Evolutionary conservation across 2,329 filamentous ascomycete genomes (phyloP), one percentile per base, ranked within the genome.

Genomic region (Pezicula carpinea): DNA sequence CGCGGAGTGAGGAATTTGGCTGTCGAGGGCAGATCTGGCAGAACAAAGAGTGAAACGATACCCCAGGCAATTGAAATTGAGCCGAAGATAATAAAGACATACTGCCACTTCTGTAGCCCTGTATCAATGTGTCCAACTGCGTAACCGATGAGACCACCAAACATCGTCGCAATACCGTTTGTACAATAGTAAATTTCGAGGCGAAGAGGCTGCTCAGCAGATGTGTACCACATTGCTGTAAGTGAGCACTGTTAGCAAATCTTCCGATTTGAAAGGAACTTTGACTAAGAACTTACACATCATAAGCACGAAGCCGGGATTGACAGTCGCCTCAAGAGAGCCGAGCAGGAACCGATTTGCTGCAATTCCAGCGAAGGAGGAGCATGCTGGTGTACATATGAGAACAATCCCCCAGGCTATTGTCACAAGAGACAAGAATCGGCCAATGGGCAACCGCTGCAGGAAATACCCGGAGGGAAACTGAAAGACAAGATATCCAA

Each of bases 321-420:
- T 83, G 2, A 85, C 80, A 0, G 80, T 78, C 0, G 80, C 71
- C 58, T 87, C 83, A 44, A 82, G 82, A 1, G 82, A 69, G 21
- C 83, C 83, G 0, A 85, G 69, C 53, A 86, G 76, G 59, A 85
- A 82, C 0, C 83, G 75, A 40, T 85, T 74, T 0, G 77, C 79
- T 19, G 85, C 73, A 1, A 82, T 79, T 1, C 82, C 79, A 0
- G 70, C 67, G 55, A 80, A 87, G 57, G 76, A 76, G 38, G 70
- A 72, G 54, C 74, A 77, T 32, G 72, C 76, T 8, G 73, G 71
- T 0, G 69, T 74, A 1, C 69, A 68, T 50, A 72, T 67, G 18
- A 76, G 63, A 13, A 77, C 69, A 5, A 66, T 58, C 3, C 73
- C 74, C 75, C 76, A 79, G 15, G 66, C 56, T 7, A 77, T 59